These are phyloP conservation scores for Tuber umbilicatum DNA, from an alignment of 495 filamentous ascomycete genomes.

Conservation along the genomic window DNA sequence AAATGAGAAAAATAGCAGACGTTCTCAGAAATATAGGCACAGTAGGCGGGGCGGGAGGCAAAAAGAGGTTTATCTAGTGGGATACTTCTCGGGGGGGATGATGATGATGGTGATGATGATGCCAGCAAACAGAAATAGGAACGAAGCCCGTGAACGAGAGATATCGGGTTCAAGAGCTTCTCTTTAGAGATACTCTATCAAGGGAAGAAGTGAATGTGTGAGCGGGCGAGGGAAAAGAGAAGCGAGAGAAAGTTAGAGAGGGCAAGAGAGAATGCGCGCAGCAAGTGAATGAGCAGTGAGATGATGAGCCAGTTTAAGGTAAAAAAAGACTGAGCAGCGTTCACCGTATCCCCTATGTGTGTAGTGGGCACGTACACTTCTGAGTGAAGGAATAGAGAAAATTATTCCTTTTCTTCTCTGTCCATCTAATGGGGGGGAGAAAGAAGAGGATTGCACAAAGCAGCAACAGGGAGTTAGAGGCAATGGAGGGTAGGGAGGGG, in stretches of 20 bases:
- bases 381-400: neutral
- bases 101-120: neutral
- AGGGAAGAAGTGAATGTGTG: constrained; percentile 1
- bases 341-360: neutral
- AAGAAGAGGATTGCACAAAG: neutral
- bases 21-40: neutral
- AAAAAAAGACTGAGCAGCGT: neutral
- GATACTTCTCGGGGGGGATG: neutral
- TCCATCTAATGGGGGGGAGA: neutral
- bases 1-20: neutral
- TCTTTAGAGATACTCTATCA: neutral
- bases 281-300: neutral
- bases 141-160: neutral
- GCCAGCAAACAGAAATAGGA: neutral
- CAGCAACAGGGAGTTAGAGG: neutral
- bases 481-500: neutral
- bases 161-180: neutral
- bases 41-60: neutral
- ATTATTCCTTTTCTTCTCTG: neutral
- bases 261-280: neutral
- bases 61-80: neutral
- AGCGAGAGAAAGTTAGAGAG: neutral
- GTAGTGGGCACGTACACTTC: neutral
- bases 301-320: neutral
- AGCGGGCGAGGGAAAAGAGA: neutral